phyloP scores from a whole-genome alignment of 805 yeast genomes.

The Clavispora phyllophila region DNA sequence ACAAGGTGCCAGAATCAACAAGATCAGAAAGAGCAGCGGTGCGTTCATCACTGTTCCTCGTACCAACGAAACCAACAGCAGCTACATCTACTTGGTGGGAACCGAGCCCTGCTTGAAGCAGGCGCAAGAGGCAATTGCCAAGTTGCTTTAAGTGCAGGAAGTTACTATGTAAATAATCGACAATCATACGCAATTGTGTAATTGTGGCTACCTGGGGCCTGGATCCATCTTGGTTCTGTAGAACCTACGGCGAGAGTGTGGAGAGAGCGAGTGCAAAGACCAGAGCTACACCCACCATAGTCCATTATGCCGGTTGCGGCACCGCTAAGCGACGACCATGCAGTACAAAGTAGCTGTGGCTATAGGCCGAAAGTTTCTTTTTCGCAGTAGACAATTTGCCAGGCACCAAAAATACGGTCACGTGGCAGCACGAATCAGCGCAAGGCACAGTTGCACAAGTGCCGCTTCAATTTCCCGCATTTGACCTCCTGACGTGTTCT shows the following conservation, averaged over 20 bases:
- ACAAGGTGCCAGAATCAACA: conserved; percentile 62
- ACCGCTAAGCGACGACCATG: not conserved
- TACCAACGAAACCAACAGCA: conserved; percentile 44
- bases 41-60: conserved; percentile 63
- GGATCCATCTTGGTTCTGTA: no score
- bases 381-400: not conserved
- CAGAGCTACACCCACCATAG: no score
- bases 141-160: conserved; percentile 2
- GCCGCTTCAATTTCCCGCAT: not conserved
- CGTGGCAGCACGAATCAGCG: not conserved
- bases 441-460: not conserved
- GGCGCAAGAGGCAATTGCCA: conserved; percentile 18
- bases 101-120: conserved; percentile 44
- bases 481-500: no score
- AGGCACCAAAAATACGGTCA: not conserved
- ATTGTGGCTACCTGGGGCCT: not conserved
- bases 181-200: not conserved
- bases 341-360: not conserved
- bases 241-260: no score
- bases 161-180: not conserved
- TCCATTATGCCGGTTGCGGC: not conserved
- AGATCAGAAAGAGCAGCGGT: conserved; percentile 54
- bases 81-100: conserved; percentile 59
- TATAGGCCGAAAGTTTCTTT: not conserved
- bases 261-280: no score